Base-by-base conservation (phyloP, 257 asterid genomes). In the Linaria vulgaris region DNA sequence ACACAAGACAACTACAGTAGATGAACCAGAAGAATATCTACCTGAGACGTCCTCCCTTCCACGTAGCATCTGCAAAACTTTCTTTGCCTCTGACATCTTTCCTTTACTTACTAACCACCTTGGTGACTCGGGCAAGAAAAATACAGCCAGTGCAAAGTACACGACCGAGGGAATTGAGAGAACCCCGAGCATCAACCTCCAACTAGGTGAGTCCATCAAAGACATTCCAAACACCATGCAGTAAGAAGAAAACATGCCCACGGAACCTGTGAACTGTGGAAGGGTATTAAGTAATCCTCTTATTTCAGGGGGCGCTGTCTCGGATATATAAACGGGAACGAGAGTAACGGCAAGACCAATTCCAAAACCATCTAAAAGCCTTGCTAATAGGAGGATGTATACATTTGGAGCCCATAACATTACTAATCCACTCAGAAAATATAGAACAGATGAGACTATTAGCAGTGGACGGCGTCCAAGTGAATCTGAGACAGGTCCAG, bases 91-190 rank as follows among this genome's bases (percentile, higher is more conserved):
- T 67, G 76, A 79, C 91, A 85, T 82, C 82, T 59, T 77, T 9
- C 99, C 99, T 74, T 89, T 87, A 46, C 97, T 81, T 6, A 94
- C 99, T 3, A 94, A 87, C 99, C 99, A 92, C 70, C 99, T 85
- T 4, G 99, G 99, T 47, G 99, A 92, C 74, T 92, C 99, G 25
- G 99, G 97, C 67, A 94, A 74, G 90, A 65, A 85, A 54, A 85
- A 74, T n/a, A 81, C 55, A 0, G 97, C 77, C 68, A 89, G 60
- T 4, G 62, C 72, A 52, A 94, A 87, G 56, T 94, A 94, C 48
- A 76, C 12, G 10, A 85, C 61, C 10, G 99, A 90, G 69, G 99
- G 97, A 37, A 90, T 71, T 0, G 95, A 82, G 12, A 94, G 95
- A 65, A 89, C 82, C 27, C 99, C 99, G 21, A 94, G 95, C 99